Evolutionary conservation across 768 basidiomycete species (phyloP), one percentile per base, ranked within the genome.

Genomic region (Tulasnella sp.): DNA sequence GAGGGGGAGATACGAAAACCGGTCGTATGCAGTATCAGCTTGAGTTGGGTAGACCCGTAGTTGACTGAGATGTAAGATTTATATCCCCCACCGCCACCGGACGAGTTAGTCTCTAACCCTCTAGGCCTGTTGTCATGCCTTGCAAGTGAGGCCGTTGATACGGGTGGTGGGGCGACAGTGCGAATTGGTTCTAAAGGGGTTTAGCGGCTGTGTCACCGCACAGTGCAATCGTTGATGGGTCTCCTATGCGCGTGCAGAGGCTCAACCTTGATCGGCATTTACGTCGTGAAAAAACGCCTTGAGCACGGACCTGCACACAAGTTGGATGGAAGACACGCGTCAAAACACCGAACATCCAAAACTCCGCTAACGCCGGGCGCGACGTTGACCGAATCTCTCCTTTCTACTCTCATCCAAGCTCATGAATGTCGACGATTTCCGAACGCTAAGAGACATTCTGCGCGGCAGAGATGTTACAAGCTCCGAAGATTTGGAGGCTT

Each of bases 151-250:
- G 71, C 44, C 71, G 44, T 72, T 67, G 61, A 67, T 67, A 67
- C 61, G 61, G 71, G 32, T 72, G 71, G 71, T 72, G 71, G 37
- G 37, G 71, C 39, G 71, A 72, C 71, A 72, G 42, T 72, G 48
- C 75, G 61, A 76, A 67, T 57, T 46, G 75, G 61, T 72, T 76
- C 75, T 35, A 76, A 76, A 76, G 75, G 75, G 61, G 75, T 55
- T 76, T 76, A 61, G 75, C 57, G 75, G 75, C 55, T 76, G 57
- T 76, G 57, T 57, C 29, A 18, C 26, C 26, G 55, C 48, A 55
- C 48, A 55, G 18, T 57, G 75, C 26, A 61, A 40, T 57, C 35
- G 75, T 61, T 76, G 75, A 51, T 55, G 75, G 55, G 71, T 72
- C 71, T 72, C 71, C 39, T 72, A 29, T 40, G 71, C 71, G 71